These are phyloP conservation scores for Chimonanthus praecox DNA, from an alignment of 164 flowering plant species.

Conservation along the genomic window DNA sequence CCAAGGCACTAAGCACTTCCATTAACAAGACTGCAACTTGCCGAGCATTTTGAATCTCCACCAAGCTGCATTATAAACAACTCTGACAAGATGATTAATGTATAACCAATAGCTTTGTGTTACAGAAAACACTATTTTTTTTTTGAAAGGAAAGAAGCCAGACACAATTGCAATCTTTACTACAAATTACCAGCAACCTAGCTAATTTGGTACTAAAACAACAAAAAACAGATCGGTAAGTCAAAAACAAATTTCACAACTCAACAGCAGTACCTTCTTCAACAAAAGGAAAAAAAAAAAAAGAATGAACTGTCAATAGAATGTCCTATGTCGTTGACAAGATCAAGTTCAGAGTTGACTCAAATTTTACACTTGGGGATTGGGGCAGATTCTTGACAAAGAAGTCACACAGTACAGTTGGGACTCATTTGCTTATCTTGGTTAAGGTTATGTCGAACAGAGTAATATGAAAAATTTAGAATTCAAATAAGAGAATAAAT, in stretches of 20 bases:
- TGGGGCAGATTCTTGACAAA: background rate
- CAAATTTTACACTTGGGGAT: background rate
- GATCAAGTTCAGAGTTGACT: background rate
- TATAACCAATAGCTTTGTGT: background rate
- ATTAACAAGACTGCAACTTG: conserved; percentile 71
- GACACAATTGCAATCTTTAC: background rate
- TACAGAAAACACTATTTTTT: background rate
- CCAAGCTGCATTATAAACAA: conserved; percentile 37
- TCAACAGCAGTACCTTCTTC: background rate
- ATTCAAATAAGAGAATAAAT: background rate
- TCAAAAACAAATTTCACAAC: background rate
- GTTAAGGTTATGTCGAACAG: no score
- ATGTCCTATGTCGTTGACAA: background rate
- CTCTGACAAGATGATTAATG: background rate
- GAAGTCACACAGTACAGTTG: background rate
- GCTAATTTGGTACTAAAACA: background rate
- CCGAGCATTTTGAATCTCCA: conserved; percentile 75
- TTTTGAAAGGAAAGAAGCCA: no score
- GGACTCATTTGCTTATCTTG: no score
- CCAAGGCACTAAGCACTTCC: conserved; percentile 92
- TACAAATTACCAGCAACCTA: background rate
- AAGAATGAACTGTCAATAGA: background rate
- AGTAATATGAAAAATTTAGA: background rate
- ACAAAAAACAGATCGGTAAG: background rate
- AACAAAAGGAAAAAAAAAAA: background rate